These are phyloP conservation scores for Solanum chacoense DNA, from an alignment of 305 asterid species.

Conservation along the genomic window DNA sequence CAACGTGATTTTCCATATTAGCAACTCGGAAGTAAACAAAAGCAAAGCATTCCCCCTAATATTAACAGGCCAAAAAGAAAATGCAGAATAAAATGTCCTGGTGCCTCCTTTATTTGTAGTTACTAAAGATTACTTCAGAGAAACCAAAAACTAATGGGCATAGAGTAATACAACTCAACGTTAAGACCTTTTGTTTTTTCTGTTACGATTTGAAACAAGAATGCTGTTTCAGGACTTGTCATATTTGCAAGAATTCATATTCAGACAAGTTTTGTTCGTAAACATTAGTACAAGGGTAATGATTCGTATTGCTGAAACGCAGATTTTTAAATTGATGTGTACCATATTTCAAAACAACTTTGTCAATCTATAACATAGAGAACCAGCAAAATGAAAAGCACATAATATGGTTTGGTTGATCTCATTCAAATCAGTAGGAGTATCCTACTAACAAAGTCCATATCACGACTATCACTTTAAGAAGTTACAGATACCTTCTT, in stretches of 20 bases:
- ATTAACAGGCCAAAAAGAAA: not conserved
- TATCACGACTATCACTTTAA: not conserved
- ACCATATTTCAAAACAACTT: not conserved
- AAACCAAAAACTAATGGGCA: not conserved
- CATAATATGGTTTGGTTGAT: not conserved
- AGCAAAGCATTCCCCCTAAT: not conserved
- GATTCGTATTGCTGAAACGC: not conserved
- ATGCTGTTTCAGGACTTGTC: not conserved
- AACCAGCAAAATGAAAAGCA: not conserved
- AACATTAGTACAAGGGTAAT: not conserved
- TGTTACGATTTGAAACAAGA: not conserved
- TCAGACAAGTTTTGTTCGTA: not conserved
- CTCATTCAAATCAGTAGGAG: not conserved
- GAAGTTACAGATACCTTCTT: not conserved
- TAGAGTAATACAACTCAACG: not conserved
- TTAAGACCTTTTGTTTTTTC: not conserved
- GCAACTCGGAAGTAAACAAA: not conserved
- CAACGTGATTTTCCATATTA: not conserved
- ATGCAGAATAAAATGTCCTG: not conserved
- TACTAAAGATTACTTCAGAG: not conserved
- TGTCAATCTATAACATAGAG: not conserved
- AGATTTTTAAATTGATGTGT: not conserved
- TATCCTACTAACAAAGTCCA: not conserved
- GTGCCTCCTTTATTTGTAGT: not conserved
- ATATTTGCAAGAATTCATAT: not conserved